These are phyloP conservation scores for Plenodomus biglobosus DNA, from an alignment of 2,329 filamentous ascomycete genomes.

Conservation along the genomic window DNA sequence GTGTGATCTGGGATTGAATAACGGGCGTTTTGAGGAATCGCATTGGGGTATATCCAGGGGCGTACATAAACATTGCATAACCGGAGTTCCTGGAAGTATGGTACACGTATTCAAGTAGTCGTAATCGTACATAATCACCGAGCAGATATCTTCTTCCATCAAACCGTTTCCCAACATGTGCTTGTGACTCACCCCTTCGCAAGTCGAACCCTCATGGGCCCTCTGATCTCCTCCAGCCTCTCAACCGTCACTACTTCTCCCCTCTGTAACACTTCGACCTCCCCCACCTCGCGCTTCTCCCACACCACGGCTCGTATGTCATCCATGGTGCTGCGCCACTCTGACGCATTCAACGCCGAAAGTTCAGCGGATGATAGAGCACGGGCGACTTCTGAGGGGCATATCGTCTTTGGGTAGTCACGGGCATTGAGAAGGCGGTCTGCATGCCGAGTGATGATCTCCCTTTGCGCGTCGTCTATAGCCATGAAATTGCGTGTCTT, in stretches of 20 bases:
- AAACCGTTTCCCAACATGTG: not conserved
- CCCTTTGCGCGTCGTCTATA: slow-evolving; percentile 19
- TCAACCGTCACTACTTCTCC: slow-evolving; percentile 45
- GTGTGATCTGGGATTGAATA: not conserved
- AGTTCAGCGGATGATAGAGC: slow-evolving; percentile 49
- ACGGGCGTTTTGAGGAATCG: slow-evolving; percentile 7
- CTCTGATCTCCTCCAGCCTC: slow-evolving; percentile 45
- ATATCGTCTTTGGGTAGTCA: slow-evolving; percentile 54
- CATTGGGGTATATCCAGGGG: slow-evolving; percentile 1
- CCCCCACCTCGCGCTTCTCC: slow-evolving; percentile 44
- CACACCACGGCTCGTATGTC: slow-evolving; percentile 47
- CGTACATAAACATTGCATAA: slow-evolving; percentile 6
- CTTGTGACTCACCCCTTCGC: slow-evolving; percentile 3
- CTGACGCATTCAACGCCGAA: slow-evolving; percentile 16
- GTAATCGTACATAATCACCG: not conserved
- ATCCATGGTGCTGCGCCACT: slow-evolving; percentile 55
- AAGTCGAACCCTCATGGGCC: slow-evolving; percentile 51
- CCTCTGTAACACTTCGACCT: slow-evolving; percentile 54
- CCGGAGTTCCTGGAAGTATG: not conserved
- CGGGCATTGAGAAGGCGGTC: slow-evolving; percentile 34
- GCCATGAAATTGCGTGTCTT: slow-evolving; percentile 13
- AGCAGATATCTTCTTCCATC: not conserved
- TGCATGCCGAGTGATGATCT: slow-evolving; percentile 22
- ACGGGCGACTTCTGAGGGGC: slow-evolving; percentile 55
- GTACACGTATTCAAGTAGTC: slow-evolving; percentile 6